Base-by-base conservation (phyloP, 108 stramenopile species). In the Skeletonema menzelii region DNA sequence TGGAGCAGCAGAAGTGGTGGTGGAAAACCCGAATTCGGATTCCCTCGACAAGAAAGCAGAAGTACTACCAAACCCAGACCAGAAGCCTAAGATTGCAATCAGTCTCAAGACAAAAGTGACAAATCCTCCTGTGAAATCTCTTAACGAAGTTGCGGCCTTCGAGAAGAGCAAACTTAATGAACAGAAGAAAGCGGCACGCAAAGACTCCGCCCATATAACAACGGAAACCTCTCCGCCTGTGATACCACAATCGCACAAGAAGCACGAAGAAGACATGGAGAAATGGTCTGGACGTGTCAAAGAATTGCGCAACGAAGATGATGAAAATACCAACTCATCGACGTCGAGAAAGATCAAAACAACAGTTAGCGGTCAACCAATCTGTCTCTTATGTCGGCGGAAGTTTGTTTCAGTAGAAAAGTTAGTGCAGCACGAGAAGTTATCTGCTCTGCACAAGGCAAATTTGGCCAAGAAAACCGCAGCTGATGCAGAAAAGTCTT, bases 221-320 rank as follows among this genome's bases (percentile, higher is more conserved):
- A 42, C 38, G 15, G 46, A 44, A 4, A 73, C 37, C 32, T 42
- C 63, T 2, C n/a, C 59, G 6, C 15, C 76, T 15, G 49, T 19
- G 15, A 38, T 75, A 37, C 42, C 85, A 70, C 73, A 69, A 49
- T 70, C 58, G 15, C 75, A 88, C 55, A 84, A 90, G 60, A 62
- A 85, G 62, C 85, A 91, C 38, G 78, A 65, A 1, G 70, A 84
- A n/a, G 80, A 91, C 63, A 90, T 94, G 66, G 82, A 82, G 31
- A 89, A 88, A 55, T 94, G 93, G 93, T 82, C 72, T 3, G 85
- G 86, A 59, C 85, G 88, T 27, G 83, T 82, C 34, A 86, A 79
- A 19, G 86, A 90, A 73, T 69, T 79, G 56, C 78, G 75, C 27
- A 37, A n/a, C n/a, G n/a, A 71, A 2, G 66, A 56, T 28, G 68